phyloP scores from a whole-genome alignment of 2,329 filamentous ascomycete species.

The Blastomyces percursus region DNA sequence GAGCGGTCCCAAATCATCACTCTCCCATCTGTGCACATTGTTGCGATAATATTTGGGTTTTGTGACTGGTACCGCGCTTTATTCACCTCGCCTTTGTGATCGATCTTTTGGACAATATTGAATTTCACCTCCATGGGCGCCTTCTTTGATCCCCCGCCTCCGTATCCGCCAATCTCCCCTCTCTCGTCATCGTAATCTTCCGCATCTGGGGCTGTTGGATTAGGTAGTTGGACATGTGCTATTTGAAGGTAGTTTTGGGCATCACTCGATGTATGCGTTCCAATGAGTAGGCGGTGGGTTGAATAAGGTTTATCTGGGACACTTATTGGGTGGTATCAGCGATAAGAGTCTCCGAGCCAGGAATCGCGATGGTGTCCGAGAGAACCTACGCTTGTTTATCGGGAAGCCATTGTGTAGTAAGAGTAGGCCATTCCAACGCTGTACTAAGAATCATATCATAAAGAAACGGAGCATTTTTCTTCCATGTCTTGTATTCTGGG shows the following conservation, averaged over 20 bases:
- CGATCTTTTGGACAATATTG: conserved; percentile 87
- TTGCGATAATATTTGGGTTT: conserved; percentile 93
- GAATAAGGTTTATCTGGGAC: conserved; percentile 77
- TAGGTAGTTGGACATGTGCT: conserved; percentile 85
- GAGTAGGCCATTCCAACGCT: conserved; percentile 90
- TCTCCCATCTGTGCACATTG: conserved; percentile 74
- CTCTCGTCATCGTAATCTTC: conserved; percentile 83
- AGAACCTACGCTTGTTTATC: conserved; percentile 64
- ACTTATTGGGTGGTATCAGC: conserved; percentile 30
- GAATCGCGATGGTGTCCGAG: not conserved
- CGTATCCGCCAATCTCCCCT: conserved; percentile 89
- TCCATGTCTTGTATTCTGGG: conserved; percentile 98
- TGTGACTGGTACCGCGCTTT: conserved; percentile 97
- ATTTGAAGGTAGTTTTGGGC: conserved; percentile 89
- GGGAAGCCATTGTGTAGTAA: conserved; percentile 97
- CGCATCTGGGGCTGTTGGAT: conserved; percentile 55
- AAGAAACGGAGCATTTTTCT: conserved; percentile 97
- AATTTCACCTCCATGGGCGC: conserved; percentile 65
- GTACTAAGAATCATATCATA: conserved; percentile 97
- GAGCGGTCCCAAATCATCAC: conserved; percentile 93
- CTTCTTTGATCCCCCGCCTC: conserved; percentile 56
- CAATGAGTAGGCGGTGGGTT: conserved; percentile 79
- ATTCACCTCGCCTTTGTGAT: conserved; percentile 94
- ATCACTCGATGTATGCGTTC: conserved; percentile 83
- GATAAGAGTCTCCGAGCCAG: not conserved